Evolutionary conservation across 495 filamentous ascomycete genomes (phyloP), one percentile per base, ranked within the genome.

Genomic region (Hyaloscypha hepaticicola): DNA sequence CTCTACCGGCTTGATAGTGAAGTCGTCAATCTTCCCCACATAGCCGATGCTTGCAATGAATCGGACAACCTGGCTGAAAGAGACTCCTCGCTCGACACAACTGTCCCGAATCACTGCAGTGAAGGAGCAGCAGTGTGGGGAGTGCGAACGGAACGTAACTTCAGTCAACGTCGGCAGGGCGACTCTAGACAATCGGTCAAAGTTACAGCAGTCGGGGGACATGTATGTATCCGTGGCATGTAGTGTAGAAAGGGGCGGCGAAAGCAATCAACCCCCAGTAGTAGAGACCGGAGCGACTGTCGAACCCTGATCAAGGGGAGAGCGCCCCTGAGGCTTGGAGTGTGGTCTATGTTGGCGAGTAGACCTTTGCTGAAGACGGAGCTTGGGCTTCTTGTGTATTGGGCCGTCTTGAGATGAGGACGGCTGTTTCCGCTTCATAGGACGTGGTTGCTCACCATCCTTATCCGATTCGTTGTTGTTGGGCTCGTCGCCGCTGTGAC

Each of bases 101-200:
- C 81, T 78, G 63, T 84, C 81, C 58, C 82, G 81, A 60, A 84
- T 82, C 19, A 83, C 70, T 72, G 83, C 62, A 2, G 81, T 84
- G 31, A 82, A 79, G 45, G 16, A 50, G 22, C 16, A 50, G 45
- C 45, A 50, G 45, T 24, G 45, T 50, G 5, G 45, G 45, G 45
- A 24, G 45, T 50, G 45, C 45, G 45, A 16, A 50, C 22, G 19
- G 45, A 50, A 50, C 9, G 79, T 58, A 58, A 58, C 55, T 27
- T 58, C 55, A 33, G 55, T 58, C 55, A 80, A 64, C 77, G 61
- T 55, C 61, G 50, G 49, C 21, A 56, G 27, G 50, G 26, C 29
- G 28, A 5, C 52, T 14, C 61, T 26, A 14, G 61, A 63, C n/a
- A 26, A 57, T 64, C 51, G 29, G 41, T 28, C 21, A 58, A 64